Evolutionary conservation across 164 flowering plant genomes (phyloP), one percentile per base, ranked within the genome.

Genomic region (Aristolochia fimbriata): DNA sequence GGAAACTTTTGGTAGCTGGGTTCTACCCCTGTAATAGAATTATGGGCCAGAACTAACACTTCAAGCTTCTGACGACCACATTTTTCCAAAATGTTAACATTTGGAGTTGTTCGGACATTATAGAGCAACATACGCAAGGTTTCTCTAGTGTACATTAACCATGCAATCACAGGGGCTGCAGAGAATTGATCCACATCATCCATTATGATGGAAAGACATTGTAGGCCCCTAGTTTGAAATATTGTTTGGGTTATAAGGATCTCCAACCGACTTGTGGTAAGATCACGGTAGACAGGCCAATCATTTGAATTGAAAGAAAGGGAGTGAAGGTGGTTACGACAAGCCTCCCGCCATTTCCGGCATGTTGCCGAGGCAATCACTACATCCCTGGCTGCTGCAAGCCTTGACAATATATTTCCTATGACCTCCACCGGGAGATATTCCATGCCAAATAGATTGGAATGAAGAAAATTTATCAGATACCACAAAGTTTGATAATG

Each of bases 121-220:
- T 84, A 87, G 20, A 69, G 61, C 31, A 92, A 58, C 22, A 59
- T 68, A 10, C 86, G 85, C 74, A 92, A 71, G 19, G 81, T 83
- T 49, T 86, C 93, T 61, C 90, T 74, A 0, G 96, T 89, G 68
- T 84, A 89, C 95, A 92, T 84, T 48, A 92, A 90, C 98, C 98
- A 92, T 41, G 98, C 96, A 57, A 85, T 85, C 41, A 89, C 96
- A 0, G 96, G 83, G 15, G 96, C 81, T 55, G 96, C 96, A 0
- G 90, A 85, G 74, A 92, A 83, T 72, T 89, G 87, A 71, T 85
- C 83, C 57, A 84, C 88, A 61, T 87, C 85, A 51, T 86, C 93
- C 93, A 89, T 85, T 20, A 75, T 67, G 55, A 83, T 85, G 3
- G 84, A 66, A 19, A 86, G 68, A 46, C 74, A 67, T 64, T 83